Evolutionary conservation across 2,329 filamentous ascomycete species (phyloP).

Genomic region (Grosmannia clavigera): DNA sequence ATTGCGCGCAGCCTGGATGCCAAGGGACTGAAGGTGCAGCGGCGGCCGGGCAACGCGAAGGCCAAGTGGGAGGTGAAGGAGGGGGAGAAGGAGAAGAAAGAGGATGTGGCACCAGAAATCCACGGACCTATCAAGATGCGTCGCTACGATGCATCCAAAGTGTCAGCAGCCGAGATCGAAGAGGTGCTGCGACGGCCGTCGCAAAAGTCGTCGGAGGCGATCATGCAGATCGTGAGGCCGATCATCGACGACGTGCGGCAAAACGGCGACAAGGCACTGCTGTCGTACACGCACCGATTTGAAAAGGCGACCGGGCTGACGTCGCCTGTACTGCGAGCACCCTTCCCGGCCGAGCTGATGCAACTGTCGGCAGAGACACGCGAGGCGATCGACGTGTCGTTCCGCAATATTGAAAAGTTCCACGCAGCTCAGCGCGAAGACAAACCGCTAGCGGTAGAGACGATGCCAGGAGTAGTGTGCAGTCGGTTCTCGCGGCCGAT

Average conservation of each 20-base stretch:
- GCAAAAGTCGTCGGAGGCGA: slow-evolving; percentile 87
- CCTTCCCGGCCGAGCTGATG: slow-evolving; percentile 80
- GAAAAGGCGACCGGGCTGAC: slow-evolving; percentile 88
- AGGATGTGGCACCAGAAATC: slow-evolving; percentile 33
- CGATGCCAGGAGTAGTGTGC: slow-evolving; percentile 94
- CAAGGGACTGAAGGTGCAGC: slow-evolving; percentile 91
- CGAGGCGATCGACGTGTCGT: slow-evolving; percentile 85
- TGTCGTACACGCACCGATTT: slow-evolving; percentile 95
- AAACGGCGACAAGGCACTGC: slow-evolving; percentile 74
- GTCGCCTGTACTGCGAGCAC: slow-evolving; percentile 78
- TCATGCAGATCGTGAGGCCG: slow-evolving; percentile 79
- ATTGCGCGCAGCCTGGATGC: slow-evolving; percentile 86
- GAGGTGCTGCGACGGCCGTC: slow-evolving; percentile 77
- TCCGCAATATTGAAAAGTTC: slow-evolving; percentile 89
- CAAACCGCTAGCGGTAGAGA: slow-evolving; percentile 75
- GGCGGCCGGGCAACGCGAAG: slow-evolving; percentile 88
- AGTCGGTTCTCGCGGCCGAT: slow-evolving; percentile 87
- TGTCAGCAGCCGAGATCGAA: slow-evolving; percentile 51
- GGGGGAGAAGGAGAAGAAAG: slow-evolving; percentile 34
- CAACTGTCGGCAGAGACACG: slow-evolving; percentile 70
- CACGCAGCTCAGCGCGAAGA: slow-evolving; percentile 83
- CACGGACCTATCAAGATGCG: slow-evolving; percentile 64
- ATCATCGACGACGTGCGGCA: slow-evolving; percentile 81
- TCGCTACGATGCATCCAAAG: slow-evolving; percentile 57
- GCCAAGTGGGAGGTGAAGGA: slow-evolving; percentile 81